These are phyloP conservation scores for Eucalyptus grandis DNA, from an alignment of 345 rosid species.

Conservation along the genomic window DNA sequence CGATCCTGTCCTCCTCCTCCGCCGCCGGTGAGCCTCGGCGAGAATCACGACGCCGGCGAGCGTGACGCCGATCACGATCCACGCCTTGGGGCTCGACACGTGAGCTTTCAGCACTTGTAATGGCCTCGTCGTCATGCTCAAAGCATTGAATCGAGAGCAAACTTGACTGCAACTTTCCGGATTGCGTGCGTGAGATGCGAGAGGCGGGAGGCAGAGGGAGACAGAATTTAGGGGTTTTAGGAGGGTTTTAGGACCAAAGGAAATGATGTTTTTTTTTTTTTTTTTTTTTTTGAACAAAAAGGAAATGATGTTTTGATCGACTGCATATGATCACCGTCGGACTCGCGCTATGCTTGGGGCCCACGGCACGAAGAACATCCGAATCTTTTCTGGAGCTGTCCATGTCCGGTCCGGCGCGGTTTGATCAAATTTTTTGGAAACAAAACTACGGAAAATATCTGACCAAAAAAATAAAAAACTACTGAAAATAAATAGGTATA, in stretches of 20 bases:
- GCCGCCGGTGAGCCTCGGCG: constrained; percentile 51
- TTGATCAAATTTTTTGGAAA: neutral
- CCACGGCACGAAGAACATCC: neutral
- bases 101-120: constrained; percentile 25
- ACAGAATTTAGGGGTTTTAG: neutral
- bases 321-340: neutral
- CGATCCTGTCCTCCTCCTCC: constrained; percentile 30
- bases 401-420: neutral
- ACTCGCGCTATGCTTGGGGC: neutral
- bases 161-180: neutral
- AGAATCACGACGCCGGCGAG: constrained; percentile 64
- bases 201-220: neutral
- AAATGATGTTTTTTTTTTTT: neutral
- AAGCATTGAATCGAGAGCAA: neutral
- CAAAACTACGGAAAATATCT: neutral
- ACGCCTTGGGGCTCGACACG: constrained; percentile 54
- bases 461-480: neutral
- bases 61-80: constrained; percentile 70
- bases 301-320: neutral
- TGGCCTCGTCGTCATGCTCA: constrained; percentile 36
- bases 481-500: neutral
- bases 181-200: neutral
- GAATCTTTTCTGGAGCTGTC: neutral
- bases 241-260: neutral
- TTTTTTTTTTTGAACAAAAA: too few species aligned